Evolutionary conservation across 2,329 filamentous ascomycete species (phyloP), one percentile per base, ranked within the genome.

Genomic region (Cladophialophora yegresii): DNA sequence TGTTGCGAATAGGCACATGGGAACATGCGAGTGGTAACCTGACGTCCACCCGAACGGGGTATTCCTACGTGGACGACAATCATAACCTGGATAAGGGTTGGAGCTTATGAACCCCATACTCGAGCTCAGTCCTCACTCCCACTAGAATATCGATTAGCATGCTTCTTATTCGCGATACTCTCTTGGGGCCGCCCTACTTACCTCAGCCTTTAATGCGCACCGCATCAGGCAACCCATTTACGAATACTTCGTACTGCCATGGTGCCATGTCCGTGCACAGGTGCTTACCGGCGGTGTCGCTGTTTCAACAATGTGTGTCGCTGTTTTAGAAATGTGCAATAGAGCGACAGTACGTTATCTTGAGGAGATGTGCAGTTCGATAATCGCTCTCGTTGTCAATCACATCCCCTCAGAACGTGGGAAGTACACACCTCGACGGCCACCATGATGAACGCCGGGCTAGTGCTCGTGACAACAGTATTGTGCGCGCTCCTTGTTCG

Each of bases 391-490:
- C 20, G 2, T 8, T 28, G 13, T 50, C 22, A 26, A 28, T 28
- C 47, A 1, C 47, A 8, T 50, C 47, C 6, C 23, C 4, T 12
- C 5, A 28, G 2, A 23, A 50, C 23, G 26, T 2, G 3, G 20
- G 12, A n/a, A 50, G 13, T 8, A 23, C 6, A 58, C 12, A n/a
- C 6, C 26, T 51, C 20, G 28, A 6, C 16, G 13, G 13, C 51
- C 13, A 3, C 22, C 6, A 9, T n/a, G 4, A 51, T 40, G 28
- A 30, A 59, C 12, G 13, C 8, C 20, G 6, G 57, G 9, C 20
- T 51, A 5, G 2, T 50, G 12, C n/a, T 59, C n/a, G 12, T 45
- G 13, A 7, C 43, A 20, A 78, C 20, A 12, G 30, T n/a, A 10
- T 10, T 13, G n/a, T 50, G 43, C 47, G 49, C 51, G 12, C 45